Evolutionary conservation across 2,329 filamentous ascomycete genomes (phyloP).

Genomic region (Coniochaeta pulveracea): DNA sequence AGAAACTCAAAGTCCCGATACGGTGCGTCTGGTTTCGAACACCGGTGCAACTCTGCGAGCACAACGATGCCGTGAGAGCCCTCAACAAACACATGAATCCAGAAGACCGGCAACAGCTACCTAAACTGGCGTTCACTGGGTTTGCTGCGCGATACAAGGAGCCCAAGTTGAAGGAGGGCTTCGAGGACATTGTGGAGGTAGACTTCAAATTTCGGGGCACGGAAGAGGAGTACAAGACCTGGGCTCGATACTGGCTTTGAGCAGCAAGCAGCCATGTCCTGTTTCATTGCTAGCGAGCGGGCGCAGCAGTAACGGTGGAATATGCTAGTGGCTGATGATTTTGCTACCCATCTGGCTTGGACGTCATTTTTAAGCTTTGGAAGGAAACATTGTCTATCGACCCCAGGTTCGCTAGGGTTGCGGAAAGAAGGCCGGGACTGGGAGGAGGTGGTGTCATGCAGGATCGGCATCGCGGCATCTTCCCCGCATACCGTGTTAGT

Average conservation of each 20-base stretch:
- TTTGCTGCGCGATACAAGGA: slow-evolving; percentile 64
- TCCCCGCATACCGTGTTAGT: no score
- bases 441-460: slow-evolving; percentile 4
- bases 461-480: neutral
- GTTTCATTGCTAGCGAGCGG: no score
- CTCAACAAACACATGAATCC: slow-evolving; percentile 62
- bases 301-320: no score
- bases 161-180: slow-evolving; percentile 67
- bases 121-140: slow-evolving; percentile 67
- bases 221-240: slow-evolving; percentile 56
- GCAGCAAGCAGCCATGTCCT: no score
- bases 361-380: no score
- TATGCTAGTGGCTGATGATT: no score
- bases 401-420: no score
- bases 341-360: no score
- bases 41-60: slow-evolving; percentile 56
- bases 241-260: slow-evolving; percentile 69
- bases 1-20: slow-evolving; percentile 59
- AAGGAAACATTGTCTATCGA: no score
- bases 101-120: slow-evolving; percentile 63
- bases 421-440: no score
- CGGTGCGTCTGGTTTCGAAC: slow-evolving; percentile 81
- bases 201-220: slow-evolving; percentile 67
- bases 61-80: slow-evolving; percentile 79
- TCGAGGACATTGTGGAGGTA: slow-evolving; percentile 65